Percentiles rank a stretch among this genome's conserved stretches.
Conservation (phyloP, 2,329 filamentous ascomycete genomes). For the Thielaviopsis ethacetica region DNA sequence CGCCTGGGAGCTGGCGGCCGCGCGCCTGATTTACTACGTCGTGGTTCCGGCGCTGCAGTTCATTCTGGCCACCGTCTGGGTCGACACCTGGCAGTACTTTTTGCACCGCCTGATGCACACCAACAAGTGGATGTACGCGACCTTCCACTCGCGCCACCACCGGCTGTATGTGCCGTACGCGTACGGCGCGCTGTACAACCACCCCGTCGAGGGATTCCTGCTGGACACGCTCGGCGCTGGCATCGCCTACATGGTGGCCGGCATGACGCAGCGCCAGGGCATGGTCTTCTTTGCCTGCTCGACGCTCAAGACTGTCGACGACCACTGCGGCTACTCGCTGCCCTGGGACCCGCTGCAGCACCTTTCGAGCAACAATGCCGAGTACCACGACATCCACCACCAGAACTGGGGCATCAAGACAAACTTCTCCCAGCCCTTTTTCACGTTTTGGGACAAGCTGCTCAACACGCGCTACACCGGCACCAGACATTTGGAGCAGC, state of each 20-base stretch:
- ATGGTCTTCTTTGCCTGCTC: constrained; percentile 81
- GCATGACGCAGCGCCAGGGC: constrained; percentile 72
- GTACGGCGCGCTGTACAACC: constrained; percentile 92
- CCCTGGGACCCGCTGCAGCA: constrained; percentile 90
- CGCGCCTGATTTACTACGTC: constrained; percentile 65
- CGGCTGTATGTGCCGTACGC: constrained; percentile 95
- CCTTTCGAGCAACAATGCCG: constrained; percentile 85
- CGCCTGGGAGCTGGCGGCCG: constrained; percentile 60
- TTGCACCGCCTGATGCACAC: constrained; percentile 91
- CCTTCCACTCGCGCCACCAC: constrained; percentile 90
- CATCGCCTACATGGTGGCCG: constrained; percentile 62
- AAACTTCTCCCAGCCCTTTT: constrained; percentile 82
- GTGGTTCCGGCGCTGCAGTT: constrained; percentile 66
- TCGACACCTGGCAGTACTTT: constrained; percentile 98
- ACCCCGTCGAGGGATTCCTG: constrained; percentile 84
- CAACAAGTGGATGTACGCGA: constrained; percentile 92
- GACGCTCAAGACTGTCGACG: constrained; percentile 91
- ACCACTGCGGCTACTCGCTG: constrained; percentile 92
- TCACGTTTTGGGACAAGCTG: constrained; percentile 83
- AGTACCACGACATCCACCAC: constrained; percentile 96
- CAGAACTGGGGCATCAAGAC: constrained; percentile 98
- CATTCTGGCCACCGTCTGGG: constrained; percentile 51
- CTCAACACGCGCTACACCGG: constrained; percentile 74
- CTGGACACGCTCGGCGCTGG: constrained; percentile 82
- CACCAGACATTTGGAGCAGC: constrained; percentile 24